phyloP scores from a whole-genome alignment of 2,329 filamentous ascomycete genomes.

The Fusarium bactridioides region DNA sequence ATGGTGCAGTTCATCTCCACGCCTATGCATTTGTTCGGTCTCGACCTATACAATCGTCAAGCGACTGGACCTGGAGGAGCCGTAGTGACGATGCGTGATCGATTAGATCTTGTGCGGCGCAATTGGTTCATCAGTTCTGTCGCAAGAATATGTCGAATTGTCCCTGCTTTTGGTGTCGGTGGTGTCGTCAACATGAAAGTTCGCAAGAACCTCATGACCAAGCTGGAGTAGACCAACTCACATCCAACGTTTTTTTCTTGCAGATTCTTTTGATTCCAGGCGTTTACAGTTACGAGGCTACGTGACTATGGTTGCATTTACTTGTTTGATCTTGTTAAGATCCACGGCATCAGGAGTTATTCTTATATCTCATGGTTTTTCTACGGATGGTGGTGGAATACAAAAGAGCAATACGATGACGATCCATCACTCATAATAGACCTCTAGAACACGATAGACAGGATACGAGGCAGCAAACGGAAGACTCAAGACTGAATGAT shows the following conservation, averaged over 20 bases:
- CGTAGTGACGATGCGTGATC: constrained; percentile 58
- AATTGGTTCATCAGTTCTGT: constrained; percentile 79
- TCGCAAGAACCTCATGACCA: constrained; percentile 71
- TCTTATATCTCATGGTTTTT: constrained; percentile 9
- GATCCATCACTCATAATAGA: constrained; percentile 15
- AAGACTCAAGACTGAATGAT: neutral
- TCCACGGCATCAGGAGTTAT: constrained; percentile 3
- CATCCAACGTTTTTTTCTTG: neutral
- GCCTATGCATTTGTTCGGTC: constrained; percentile 82
- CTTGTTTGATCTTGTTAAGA: constrained; percentile 4
- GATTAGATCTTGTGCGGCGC: constrained; percentile 71
- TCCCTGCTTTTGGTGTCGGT: constrained; percentile 88
- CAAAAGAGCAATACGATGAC: constrained; percentile 21
- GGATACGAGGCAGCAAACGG: neutral
- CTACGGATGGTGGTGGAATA: neutral
- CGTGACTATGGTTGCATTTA: constrained; percentile 9
- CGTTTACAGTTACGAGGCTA: constrained; percentile 11
- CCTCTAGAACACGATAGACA: constrained; percentile 23
- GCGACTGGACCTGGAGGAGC: constrained; percentile 38
- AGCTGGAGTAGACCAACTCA: constrained; percentile 51
- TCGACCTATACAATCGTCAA: constrained; percentile 85
- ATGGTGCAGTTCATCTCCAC: constrained; percentile 81
- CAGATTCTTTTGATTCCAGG: neutral
- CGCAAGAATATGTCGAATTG: constrained; percentile 83
- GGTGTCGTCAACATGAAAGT: constrained; percentile 85